Base-by-base conservation (phyloP, 2,329 filamentous ascomycete genomes). In the Penicillium thymicola region DNA sequence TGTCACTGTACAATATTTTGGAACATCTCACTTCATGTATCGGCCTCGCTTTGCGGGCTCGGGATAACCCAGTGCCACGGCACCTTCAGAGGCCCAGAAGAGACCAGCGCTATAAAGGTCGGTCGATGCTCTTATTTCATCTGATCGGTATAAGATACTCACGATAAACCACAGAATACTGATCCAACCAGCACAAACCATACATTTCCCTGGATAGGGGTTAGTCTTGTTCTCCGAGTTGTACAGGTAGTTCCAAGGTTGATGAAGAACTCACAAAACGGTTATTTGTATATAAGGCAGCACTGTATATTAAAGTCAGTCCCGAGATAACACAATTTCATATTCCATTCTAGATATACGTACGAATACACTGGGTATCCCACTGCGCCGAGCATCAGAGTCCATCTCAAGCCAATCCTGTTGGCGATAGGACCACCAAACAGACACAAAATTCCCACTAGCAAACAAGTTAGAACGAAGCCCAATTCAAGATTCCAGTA, bases 171-270 rank as follows among this genome's bases (percentile, higher is more conserved):
- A 63, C 79, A 82, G 4, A 75, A 69, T 1, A 75, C 79, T 4
- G 79, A 76, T 18, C 79, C 80, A 5, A 82, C 65, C 0, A 81
- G 71, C 1, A 82, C 78, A 30, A 82, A 75, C 80, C 80, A 82
- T 14, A 73, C 77, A 47, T 79, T 82, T 6, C 80, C 81, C 65
- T 75, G 28, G 0, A 41, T 9, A 1, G 4, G 14, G 9, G 42
- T 64, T 36, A 65, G 58, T 42, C 14, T 56, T 10, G 14, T 27
- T 27, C 23, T 23, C 11, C 7, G 11, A 0, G 5, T 7, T 0
- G 1, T 6, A 18, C 10, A 30, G 27, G 5, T 28, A 13, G 16
- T 44, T 28, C 16, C 5, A 28, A 18, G 2, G 2, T 7, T 13
- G 7, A 8, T 8, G 10, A 18, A 32, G 7, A 41, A 54, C 50